phyloP scores from a whole-genome alignment of 768 basidiomycete genomes.

The Amanita phalloides region DNA sequence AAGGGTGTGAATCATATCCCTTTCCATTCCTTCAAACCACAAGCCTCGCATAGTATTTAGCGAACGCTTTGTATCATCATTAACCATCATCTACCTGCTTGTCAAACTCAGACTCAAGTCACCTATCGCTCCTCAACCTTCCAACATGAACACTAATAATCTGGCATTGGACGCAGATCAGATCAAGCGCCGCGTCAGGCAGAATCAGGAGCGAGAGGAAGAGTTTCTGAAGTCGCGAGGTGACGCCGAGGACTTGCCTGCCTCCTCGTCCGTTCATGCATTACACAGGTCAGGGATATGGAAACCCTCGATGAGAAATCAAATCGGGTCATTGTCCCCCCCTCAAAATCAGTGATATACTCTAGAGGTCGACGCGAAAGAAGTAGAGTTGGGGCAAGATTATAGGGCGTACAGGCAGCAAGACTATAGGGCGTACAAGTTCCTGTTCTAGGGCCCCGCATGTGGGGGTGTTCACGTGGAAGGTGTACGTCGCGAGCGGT shows the following conservation, averaged over 20 bases:
- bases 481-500: slow-evolving; percentile 76
- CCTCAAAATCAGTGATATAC: slow-evolving; percentile 76
- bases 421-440: slow-evolving; percentile 78
- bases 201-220: slow-evolving; percentile 54
- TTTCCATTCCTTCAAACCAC: neutral
- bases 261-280: slow-evolving; percentile 62
- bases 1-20: slow-evolving; percentile 44
- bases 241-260: slow-evolving; percentile 43
- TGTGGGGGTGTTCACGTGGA: slow-evolving; percentile 82
- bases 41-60: slow-evolving; percentile 57
- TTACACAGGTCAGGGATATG: slow-evolving; percentile 87
- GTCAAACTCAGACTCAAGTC: slow-evolving; percentile 72
- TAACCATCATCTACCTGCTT: slow-evolving; percentile 77
- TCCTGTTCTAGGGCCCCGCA: slow-evolving; percentile 92
- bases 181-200: slow-evolving; percentile 32
- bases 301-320: slow-evolving; percentile 83
- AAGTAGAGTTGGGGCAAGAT: slow-evolving; percentile 6
- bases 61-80: slow-evolving; percentile 79
- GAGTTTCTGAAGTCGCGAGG: slow-evolving; percentile 55
- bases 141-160: slow-evolving; percentile 14
- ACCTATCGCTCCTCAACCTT: slow-evolving; percentile 22
- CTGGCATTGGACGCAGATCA: slow-evolving; percentile 36
- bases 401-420: slow-evolving; percentile 14
- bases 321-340: slow-evolving; percentile 80
- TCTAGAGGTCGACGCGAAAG: slow-evolving; percentile 25